phyloP scores from a whole-genome alignment of 768 basidiomycete genomes.

The Pleurotus cornucopiae region DNA sequence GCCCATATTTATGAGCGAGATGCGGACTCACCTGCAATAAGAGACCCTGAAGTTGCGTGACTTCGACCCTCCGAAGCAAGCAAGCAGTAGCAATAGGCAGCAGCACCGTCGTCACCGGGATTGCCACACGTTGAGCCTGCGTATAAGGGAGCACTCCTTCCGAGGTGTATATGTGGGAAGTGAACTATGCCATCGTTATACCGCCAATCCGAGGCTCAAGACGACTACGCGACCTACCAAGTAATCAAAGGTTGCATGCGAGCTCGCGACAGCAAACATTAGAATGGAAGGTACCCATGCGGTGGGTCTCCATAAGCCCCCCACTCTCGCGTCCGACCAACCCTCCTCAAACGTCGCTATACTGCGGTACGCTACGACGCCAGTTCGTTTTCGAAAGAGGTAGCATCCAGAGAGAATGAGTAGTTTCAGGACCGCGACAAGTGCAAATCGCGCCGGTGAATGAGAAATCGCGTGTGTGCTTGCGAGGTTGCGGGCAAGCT shows the following conservation, averaged over 20 bases:
- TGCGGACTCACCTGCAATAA: conserved; percentile 2
- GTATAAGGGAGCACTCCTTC: too few relatives aligned
- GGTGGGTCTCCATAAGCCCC: too few relatives aligned
- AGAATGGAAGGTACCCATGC: background rate
- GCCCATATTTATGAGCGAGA: background rate
- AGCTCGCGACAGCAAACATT: background rate
- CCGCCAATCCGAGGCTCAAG: background rate
- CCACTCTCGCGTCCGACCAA: background rate
- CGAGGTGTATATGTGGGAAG: too few relatives aligned
- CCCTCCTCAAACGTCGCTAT: background rate
- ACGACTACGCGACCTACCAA: background rate
- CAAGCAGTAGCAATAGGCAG: too few relatives aligned
- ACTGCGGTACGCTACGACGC: background rate
- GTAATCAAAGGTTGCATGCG: background rate
- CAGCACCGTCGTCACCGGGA: too few relatives aligned
- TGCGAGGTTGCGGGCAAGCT: background rate
- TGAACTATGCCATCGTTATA: too few relatives aligned
- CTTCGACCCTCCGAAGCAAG: too few relatives aligned
- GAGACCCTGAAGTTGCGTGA: background rate
- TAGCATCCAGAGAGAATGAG: background rate
- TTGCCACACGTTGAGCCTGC: too few relatives aligned
- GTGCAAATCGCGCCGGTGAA: background rate
- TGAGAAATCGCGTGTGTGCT: background rate
- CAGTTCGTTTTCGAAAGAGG: too few relatives aligned
- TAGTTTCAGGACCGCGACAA: background rate